These are phyloP conservation scores for Microglena sp. DNA, from an alignment of 139 green algal species.

Conservation along the genomic window DNA sequence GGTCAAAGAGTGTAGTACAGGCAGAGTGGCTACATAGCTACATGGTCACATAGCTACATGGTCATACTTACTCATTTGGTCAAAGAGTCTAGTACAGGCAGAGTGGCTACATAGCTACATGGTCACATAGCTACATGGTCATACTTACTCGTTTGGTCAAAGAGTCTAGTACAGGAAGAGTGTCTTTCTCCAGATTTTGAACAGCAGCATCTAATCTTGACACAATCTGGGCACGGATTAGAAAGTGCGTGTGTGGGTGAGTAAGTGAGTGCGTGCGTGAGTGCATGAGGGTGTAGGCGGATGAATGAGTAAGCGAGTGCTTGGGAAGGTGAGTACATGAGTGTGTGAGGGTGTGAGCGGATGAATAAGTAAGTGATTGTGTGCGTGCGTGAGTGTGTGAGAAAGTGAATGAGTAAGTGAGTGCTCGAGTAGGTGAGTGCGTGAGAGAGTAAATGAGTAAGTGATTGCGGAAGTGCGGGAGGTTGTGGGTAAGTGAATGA, in stretches of 20 bases:
- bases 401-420: neutral
- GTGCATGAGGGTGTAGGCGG: neutral
- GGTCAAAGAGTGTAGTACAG: no score
- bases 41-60: neutral
- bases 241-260: neutral
- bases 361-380: neutral
- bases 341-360: neutral
- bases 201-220: conserved; percentile 58
- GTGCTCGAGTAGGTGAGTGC: conserved; percentile 23
- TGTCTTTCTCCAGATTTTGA: conserved; percentile 61
- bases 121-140: neutral
- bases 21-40: no score
- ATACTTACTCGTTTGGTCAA: conserved; percentile 59
- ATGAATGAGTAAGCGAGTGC: neutral
- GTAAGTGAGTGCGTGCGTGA: neutral
- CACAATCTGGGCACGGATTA: conserved; percentile 32
- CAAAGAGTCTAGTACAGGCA: neutral
- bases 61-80: neutral
- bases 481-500: conserved; percentile 30
- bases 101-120: neutral
- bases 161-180: conserved; percentile 71
- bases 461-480: conserved; percentile 25
- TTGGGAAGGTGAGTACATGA: neutral
- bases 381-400: conserved; percentile 2
- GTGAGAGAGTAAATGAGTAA: conserved; percentile 1